A percentile compares a stretch with the other conserved stretches of the same genome.
phyloP scores from a whole-genome alignment of 352 stramenopile species.

The Pythium chondricola region DNA sequence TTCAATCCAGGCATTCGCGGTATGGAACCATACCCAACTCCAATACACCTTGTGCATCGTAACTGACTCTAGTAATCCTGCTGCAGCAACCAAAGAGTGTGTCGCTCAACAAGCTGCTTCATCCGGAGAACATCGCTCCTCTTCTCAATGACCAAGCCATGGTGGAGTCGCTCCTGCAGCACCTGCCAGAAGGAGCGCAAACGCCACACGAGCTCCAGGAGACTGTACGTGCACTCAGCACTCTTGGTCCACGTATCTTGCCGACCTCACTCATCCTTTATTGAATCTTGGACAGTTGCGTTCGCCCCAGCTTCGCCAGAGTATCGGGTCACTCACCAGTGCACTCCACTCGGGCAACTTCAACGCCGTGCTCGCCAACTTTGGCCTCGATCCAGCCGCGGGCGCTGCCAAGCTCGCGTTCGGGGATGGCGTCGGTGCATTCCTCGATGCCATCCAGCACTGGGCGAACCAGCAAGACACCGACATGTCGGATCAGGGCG shows the following conservation, averaged over 20 bases:
- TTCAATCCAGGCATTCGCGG: constrained; percentile 58
- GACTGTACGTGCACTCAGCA: constrained; percentile 48
- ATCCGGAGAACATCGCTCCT: constrained; percentile 38
- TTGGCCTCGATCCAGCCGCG: constrained; percentile 75
- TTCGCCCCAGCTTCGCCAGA: constrained; percentile 86
- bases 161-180: constrained; percentile 48
- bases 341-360: constrained; percentile 88
- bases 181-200: constrained; percentile 80
- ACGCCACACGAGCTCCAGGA: constrained; percentile 64
- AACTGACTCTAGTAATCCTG: not conserved
- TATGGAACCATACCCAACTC: constrained; percentile 8
- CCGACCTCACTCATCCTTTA: too few relatives aligned
- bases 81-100: constrained; percentile 49
- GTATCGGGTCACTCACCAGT: constrained; percentile 74
- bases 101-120: constrained; percentile 60
- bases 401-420: constrained; percentile 74
- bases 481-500: constrained; percentile 22
- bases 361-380: constrained; percentile 87
- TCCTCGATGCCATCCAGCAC: constrained; percentile 70
- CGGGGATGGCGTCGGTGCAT: constrained; percentile 77
- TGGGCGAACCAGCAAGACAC: constrained; percentile 62
- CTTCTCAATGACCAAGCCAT: constrained; percentile 62
- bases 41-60: not conserved
- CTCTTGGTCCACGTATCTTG: not conserved
- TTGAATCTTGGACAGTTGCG: constrained; percentile 31